Base-by-base conservation (phyloP, 2,329 filamentous ascomycete species). In the Phialophora tarda region DNA sequence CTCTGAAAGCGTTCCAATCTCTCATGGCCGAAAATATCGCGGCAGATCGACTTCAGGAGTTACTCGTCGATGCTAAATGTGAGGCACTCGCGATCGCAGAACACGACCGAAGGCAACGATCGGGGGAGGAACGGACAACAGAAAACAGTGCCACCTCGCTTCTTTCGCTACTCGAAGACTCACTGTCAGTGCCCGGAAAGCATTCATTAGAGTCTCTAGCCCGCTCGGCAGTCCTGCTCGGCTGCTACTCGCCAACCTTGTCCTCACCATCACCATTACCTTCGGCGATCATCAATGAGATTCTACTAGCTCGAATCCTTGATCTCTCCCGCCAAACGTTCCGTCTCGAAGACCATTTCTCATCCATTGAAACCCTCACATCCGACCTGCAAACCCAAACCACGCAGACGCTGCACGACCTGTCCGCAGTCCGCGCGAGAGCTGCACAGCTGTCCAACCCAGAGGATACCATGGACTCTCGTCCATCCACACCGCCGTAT, bases 311-410 rank as follows among this genome's bases (percentile, higher is more conserved):
- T 10, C 56, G 51, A 5, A 83, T 91, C 68, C 77, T 88, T 14
- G 79, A 83, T 56, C 81, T 91, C 14, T 86, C 89, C 34, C 79
- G 80, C 26, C 81, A 83, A 68, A 76, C 84, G 44, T 80, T 84
- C 66, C 80, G 85, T 58, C 77, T 75, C 11, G 76, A 86, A 1
- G 84, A 88, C 41, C 86, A 89, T 72, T 80, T 86, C 62, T 76
- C 79, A 3, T 55, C 59, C 17, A 64, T 68, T 11, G 60, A 68
- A 24, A 38, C 32, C 3, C 63, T 68, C 5, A 60, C 57, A 11
- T 50, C 65, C 2, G 44, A 10, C 30, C 53, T 70, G n/a, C 24
- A 44, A 23, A n/a, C n/a, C 14, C 59, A 68, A 44, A 62, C 59
- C 74, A 78, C 53, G 62, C 78, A 50, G 66, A 76, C 59, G 8